These are phyloP conservation scores for Globisporangium viniferum DNA, from an alignment of 352 stramenopile genomes.

Conservation along the genomic window DNA sequence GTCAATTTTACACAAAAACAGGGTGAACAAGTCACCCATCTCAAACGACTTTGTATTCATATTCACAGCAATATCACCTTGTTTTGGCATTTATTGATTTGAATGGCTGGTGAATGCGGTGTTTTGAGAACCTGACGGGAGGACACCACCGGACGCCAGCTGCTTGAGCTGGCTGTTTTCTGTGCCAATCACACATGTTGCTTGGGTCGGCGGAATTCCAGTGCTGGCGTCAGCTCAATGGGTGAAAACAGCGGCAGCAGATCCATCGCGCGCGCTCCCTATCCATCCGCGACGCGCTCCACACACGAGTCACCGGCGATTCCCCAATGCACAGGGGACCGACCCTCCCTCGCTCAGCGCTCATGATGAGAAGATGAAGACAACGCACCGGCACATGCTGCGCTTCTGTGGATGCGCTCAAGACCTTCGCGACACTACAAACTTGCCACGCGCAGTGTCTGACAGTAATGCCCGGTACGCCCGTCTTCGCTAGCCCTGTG, in stretches of 20 bases:
- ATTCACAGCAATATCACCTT: not conserved
- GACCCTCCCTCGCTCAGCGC: not conserved
- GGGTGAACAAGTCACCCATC: not conserved
- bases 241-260: not conserved
- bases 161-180: not conserved
- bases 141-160: not conserved
- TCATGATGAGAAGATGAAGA: not conserved
- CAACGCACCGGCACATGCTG: not conserved
- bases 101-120: not conserved
- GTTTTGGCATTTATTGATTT: not conserved
- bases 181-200: conserved; percentile 1
- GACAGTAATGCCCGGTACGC: too few species aligned
- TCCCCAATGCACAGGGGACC: not conserved
- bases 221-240: not conserved
- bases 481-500: too few species aligned
- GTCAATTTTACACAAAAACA: not conserved
- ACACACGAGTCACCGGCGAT: not conserved
- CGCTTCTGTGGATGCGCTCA: not conserved
- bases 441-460: too few species aligned
- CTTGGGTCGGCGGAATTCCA: not conserved
- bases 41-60: not conserved
- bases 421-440: too few species aligned
- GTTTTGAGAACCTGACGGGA: conserved; percentile 5
- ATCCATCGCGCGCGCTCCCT: not conserved
- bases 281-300: not conserved